Conservation (phyloP, 805 yeast species). For the Candida yuanshanica region DNA sequence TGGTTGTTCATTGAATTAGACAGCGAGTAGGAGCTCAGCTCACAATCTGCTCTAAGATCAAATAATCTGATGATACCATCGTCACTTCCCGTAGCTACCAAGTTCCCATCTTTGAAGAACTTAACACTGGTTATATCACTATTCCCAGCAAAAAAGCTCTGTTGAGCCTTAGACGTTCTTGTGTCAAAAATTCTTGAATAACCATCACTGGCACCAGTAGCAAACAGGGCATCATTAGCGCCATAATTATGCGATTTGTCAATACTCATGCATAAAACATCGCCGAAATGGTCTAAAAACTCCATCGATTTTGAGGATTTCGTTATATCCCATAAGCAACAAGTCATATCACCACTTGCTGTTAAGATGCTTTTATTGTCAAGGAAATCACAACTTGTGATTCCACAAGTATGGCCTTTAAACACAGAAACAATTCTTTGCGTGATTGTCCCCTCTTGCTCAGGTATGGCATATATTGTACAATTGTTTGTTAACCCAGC, state of each 20-base stretch:
- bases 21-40: conserved; percentile 44
- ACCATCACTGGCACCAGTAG: conserved; percentile 67
- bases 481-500: conserved; percentile 83
- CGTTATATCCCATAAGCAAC: conserved; percentile 73
- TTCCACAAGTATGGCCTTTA: conserved; percentile 80
- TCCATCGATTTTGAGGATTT: conserved; percentile 48
- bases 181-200: conserved; percentile 62
- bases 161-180: conserved; percentile 40
- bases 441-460: conserved; percentile 27
- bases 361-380: conserved; percentile 53
- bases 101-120: conserved; percentile 64
- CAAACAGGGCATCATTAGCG: conserved; percentile 32
- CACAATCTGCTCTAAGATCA: conserved; percentile 76
- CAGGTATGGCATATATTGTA: conserved; percentile 50
- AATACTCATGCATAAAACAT: conserved; percentile 49
- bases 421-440: conserved; percentile 46
- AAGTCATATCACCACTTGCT: conserved; percentile 78
- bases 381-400: conserved; percentile 69
- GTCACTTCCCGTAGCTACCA: conserved; percentile 73
- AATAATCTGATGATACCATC: conserved; percentile 66
- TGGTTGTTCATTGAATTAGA: conserved; percentile 7
- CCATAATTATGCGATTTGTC: conserved; percentile 16
- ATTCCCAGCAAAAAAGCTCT: conserved; percentile 47
- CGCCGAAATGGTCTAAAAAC: conserved; percentile 66
- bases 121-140: conserved; percentile 60